Evolutionary conservation across 305 asterid species (phyloP).

Genomic region (Nicotiana rustica): DNA sequence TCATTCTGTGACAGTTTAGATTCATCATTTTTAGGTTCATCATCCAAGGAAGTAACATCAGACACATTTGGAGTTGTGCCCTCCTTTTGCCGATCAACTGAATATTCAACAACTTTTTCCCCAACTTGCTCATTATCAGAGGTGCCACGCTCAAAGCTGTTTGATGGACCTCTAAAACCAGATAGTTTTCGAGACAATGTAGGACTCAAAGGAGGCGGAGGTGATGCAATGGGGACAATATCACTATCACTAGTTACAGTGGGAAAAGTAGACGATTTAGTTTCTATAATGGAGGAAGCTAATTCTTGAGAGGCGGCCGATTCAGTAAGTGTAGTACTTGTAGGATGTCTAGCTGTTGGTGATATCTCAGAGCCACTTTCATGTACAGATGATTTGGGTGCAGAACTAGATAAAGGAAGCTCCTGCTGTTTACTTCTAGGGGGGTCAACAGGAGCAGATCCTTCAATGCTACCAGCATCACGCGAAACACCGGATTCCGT

Average conservation of each 20-base stretch:
- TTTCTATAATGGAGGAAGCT: constrained; percentile 53
- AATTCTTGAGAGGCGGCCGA: constrained; percentile 54
- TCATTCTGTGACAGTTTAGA: constrained; percentile 62
- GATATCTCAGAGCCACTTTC: constrained; percentile 61
- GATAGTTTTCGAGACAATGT: constrained; percentile 70
- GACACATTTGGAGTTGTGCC: constrained; percentile 54
- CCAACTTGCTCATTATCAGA: constrained; percentile 51
- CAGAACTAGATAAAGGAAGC: constrained; percentile 57
- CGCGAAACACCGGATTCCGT: constrained; percentile 60
- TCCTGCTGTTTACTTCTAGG: constrained; percentile 58
- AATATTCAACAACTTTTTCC: constrained; percentile 65
- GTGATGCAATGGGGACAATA: constrained; percentile 61
- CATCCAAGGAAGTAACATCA: constrained; percentile 67
- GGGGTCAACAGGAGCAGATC: constrained; percentile 50
- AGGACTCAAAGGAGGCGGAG: constrained; percentile 76
- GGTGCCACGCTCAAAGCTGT: constrained; percentile 63
- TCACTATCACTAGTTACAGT: constrained; percentile 51
- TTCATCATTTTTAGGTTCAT: constrained; percentile 60
- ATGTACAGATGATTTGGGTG: constrained; percentile 55
- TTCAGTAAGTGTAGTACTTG: constrained; percentile 54
- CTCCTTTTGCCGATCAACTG: constrained; percentile 74
- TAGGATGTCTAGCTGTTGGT: constrained; percentile 50
- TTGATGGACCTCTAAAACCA: constrained; percentile 67
- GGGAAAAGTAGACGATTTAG: constrained; percentile 56
- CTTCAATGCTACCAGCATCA: constrained; percentile 60